A percentile compares a stretch with the other conserved stretches of the same genome.
Evolutionary conservation across 768 basidiomycete species (phyloP).

Genomic region (Kwoniella botswanensis): DNA sequence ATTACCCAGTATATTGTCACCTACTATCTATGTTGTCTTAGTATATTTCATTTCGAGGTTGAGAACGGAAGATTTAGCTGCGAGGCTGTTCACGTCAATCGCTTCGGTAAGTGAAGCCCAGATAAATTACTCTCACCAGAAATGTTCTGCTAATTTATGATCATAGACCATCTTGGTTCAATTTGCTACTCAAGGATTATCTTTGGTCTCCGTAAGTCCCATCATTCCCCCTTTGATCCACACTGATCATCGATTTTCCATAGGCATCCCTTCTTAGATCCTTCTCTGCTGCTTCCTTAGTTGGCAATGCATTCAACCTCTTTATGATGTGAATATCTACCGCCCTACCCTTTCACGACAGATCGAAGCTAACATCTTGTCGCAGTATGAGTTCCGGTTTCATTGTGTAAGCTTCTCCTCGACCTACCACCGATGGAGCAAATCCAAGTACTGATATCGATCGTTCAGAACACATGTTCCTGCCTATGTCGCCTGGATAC

Average conservation of each 20-base stretch:
- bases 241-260: conserved; percentile 30
- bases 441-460: conserved; percentile 1
- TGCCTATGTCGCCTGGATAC: conserved; percentile 59
- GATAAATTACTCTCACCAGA: neutral
- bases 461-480: conserved; percentile 43
- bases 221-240: neutral
- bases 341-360: neutral
- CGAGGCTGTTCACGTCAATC: conserved; percentile 58
- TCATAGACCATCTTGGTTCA: conserved; percentile 43
- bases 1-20: conserved; percentile 58
- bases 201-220: conserved; percentile 34
- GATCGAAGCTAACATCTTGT: neutral
- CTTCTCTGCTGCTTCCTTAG: conserved; percentile 39
- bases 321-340: conserved; percentile 38
- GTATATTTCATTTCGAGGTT: conserved; percentile 58
- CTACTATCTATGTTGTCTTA: conserved; percentile 52
- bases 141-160: conserved; percentile 10
- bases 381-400: conserved; percentile 47
- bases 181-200: conserved; percentile 38
- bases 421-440: neutral
- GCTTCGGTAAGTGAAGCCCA: conserved; percentile 45
- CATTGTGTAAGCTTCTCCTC: conserved; percentile 33
- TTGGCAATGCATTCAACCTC: conserved; percentile 45
- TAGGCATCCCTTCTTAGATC: conserved; percentile 40
- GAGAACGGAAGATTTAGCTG: conserved; percentile 58